These are phyloP conservation scores for rapeseed (Brassica napus) DNA, from an alignment of 345 rosid species.

Conservation along the genomic window DNA sequence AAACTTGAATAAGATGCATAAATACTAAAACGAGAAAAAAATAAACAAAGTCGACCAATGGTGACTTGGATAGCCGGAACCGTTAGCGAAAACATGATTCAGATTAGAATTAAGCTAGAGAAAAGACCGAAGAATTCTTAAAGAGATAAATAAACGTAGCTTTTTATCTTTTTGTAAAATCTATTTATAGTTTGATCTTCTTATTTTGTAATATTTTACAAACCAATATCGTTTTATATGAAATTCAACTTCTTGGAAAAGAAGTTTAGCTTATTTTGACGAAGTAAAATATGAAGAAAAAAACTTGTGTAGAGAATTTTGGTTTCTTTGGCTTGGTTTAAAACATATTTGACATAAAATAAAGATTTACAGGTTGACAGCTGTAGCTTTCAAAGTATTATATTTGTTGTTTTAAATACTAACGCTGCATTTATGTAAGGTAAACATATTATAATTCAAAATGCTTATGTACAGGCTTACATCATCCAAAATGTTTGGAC, in stretches of 20 bases:
- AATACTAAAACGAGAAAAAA: no score
- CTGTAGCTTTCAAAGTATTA: background rate
- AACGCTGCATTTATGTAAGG: background rate
- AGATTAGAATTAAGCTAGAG: no score
- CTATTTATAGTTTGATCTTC: background rate
- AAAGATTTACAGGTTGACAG: slow-evolving; percentile 1
- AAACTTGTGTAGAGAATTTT: background rate
- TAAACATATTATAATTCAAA: slow-evolving; percentile 40
- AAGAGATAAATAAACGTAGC: no score
- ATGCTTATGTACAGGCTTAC: slow-evolving; percentile 29
- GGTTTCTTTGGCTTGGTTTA: background rate
- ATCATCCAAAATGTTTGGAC: background rate
- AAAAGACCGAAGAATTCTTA: no score
- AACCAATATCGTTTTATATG: background rate
- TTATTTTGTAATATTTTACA: background rate
- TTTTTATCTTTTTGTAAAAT: no score
- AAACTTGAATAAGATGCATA: no score
- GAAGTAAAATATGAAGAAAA: background rate
- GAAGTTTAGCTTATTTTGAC: background rate
- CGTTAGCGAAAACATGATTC: no score
- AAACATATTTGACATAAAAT: background rate
- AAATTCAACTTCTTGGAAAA: background rate
- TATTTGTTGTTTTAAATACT: slow-evolving; percentile 22
- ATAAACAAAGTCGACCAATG: no score
- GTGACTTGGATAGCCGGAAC: no score